Conservation (phyloP, 1,139 yeast genomes). For the Torulaspora globosa region DNA sequence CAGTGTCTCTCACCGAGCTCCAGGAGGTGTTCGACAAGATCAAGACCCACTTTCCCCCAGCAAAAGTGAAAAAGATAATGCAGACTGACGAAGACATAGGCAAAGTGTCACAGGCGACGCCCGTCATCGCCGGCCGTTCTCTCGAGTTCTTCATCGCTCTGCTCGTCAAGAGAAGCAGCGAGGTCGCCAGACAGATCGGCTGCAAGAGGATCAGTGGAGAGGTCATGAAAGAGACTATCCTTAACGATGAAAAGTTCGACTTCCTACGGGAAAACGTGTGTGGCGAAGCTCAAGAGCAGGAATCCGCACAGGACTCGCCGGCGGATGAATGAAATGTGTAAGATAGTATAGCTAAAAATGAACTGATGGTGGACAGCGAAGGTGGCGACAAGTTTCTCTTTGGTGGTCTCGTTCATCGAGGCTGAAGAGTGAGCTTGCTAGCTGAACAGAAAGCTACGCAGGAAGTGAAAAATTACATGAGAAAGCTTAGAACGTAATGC, state of each 20-base stretch:
- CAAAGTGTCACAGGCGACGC: conserved; percentile 97
- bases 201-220: conserved; percentile 79
- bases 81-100: conserved; percentile 98
- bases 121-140: conserved; percentile 92
- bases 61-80: conserved; percentile 93
- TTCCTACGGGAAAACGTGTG: conserved; percentile 61
- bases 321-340: conserved; percentile 7
- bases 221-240: conserved; percentile 79
- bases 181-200: conserved; percentile 71
- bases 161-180: conserved; percentile 77
- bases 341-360: background rate
- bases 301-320: conserved; percentile 12
- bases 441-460: background rate
- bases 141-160: conserved; percentile 88
- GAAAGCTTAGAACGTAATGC: background rate
- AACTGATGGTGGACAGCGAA: too few relatives aligned
- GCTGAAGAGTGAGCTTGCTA: background rate
- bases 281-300: conserved; percentile 22
- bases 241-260: conserved; percentile 85
- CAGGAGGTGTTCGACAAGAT: conserved; percentile 40
- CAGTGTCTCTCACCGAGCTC: conserved; percentile 14
- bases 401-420: too few relatives aligned
- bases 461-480: background rate
- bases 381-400: too few relatives aligned
- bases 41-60: conserved; percentile 95